Evolutionary conservation across 352 stramenopile species (phyloP).

Genomic region (Phytopythium chamaehyphon): DNA sequence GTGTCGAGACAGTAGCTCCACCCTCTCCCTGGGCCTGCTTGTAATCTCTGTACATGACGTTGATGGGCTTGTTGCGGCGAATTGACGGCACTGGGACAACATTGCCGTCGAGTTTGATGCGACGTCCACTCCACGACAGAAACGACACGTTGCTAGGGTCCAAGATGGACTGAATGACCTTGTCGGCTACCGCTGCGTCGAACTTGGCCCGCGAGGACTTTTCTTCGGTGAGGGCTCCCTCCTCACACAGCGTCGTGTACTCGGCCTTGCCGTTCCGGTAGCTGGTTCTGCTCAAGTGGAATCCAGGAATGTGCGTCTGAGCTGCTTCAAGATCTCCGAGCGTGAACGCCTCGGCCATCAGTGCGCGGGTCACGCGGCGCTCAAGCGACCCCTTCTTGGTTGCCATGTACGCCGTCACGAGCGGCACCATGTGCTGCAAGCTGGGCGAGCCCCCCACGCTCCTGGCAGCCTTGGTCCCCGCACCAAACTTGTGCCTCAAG

Average conservation of each 20-base stretch:
- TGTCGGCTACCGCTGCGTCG: not conserved
- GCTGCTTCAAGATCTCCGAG: not conserved
- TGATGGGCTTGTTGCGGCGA: not conserved
- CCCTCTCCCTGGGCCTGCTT: not conserved
- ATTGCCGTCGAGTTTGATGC: not conserved
- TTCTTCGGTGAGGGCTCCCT: not conserved
- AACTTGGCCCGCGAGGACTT: not conserved
- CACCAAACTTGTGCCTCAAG: not conserved
- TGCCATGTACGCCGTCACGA: not conserved
- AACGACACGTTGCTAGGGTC: not conserved
- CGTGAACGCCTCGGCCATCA: not conserved
- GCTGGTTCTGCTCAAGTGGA: not conserved
- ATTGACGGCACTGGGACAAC: not conserved
- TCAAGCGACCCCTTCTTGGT: constrained; percentile 4
- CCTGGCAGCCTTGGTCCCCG: not conserved
- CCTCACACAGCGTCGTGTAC: not conserved
- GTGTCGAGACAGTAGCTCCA: not conserved
- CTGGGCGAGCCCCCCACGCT: not conserved
- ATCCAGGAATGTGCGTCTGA: not conserved
- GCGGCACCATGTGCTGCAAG: not conserved
- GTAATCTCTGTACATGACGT: constrained; percentile 4
- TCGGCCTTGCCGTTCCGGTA: not conserved
- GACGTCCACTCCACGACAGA: not conserved
- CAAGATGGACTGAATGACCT: not conserved
- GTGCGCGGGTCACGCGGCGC: constrained; percentile 1